These are phyloP conservation scores for Silybum marianum DNA, from an alignment of 129 eudicot genomes.

Conservation along the genomic window DNA sequence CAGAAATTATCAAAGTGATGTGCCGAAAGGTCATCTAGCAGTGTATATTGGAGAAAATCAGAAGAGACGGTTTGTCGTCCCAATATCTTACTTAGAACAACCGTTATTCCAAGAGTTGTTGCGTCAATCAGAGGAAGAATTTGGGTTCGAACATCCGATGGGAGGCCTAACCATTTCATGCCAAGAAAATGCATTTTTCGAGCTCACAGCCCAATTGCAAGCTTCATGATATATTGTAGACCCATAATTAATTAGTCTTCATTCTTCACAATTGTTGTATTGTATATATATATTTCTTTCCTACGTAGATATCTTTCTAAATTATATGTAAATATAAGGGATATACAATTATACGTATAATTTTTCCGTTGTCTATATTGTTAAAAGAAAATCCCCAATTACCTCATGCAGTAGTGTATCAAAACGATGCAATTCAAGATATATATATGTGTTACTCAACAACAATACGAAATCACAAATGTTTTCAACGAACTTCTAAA, in stretches of 20 bases:
- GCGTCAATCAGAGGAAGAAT: conserved; percentile 30
- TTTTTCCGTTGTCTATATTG: neutral
- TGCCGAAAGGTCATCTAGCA: conserved; percentile 29
- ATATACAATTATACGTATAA: neutral
- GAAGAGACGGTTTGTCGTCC: conserved; percentile 26
- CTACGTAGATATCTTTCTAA: neutral
- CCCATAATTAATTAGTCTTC: neutral
- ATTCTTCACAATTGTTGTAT: neutral
- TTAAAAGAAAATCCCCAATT: neutral
- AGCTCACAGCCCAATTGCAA: conserved; percentile 8
- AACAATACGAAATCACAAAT: neutral
- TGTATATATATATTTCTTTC: neutral
- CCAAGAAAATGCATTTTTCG: conserved; percentile 30
- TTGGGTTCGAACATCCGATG: conserved; percentile 27
- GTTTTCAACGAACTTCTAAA: neutral
- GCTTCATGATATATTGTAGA: conserved; percentile 9
- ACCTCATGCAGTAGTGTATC: neutral
- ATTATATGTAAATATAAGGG: neutral
- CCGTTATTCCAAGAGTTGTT: conserved; percentile 28
- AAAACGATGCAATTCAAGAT: neutral
- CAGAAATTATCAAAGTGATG: conserved; percentile 12
- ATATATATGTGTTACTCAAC: neutral
- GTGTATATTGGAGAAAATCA: conserved; percentile 29
- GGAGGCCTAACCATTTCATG: conserved; percentile 33
- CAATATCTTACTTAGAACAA: conserved; percentile 25